Conservation (phyloP, 805 yeast species). For the Pichia occidentalis region DNA sequence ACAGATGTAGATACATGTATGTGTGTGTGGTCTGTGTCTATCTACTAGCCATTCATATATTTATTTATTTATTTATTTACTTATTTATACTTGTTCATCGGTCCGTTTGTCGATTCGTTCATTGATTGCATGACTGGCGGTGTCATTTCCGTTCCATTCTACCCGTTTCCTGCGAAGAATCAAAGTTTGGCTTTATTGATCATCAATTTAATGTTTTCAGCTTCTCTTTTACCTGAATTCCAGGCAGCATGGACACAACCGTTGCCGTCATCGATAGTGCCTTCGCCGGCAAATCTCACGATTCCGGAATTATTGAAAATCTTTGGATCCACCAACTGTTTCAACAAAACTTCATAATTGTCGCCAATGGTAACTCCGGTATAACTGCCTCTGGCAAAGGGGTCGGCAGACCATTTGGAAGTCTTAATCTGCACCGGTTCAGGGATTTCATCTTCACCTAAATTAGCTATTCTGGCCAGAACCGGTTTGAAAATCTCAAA, state of each 20-base stretch:
- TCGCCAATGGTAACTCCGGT: constrained; percentile 28
- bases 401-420: constrained; percentile 47
- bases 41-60: no score
- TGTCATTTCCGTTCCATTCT: no score
- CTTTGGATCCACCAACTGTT: constrained; percentile 33
- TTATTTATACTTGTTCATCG: no score
- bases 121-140: no score
- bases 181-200: constrained; percentile 24
- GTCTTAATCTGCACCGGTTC: constrained; percentile 22
- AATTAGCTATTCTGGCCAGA: constrained; percentile 28
- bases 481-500: constrained; percentile 43
- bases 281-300: constrained; percentile 54
- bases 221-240: constrained; percentile 44
- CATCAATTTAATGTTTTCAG: constrained; percentile 22
- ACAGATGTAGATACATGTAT: no score
- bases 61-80: no score
- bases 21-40: no score
- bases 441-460: constrained; percentile 19
- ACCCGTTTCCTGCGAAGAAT: no score
- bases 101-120: no score
- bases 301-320: constrained; percentile 33
- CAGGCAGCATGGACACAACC: constrained; percentile 60
- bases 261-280: constrained; percentile 42
- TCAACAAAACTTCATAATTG: constrained; percentile 25
- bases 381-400: constrained; percentile 44